These are phyloP conservation scores for Hordeum pubiflorum DNA, from an alignment of 202 grass and related monocot species.

Conservation along the genomic window DNA sequence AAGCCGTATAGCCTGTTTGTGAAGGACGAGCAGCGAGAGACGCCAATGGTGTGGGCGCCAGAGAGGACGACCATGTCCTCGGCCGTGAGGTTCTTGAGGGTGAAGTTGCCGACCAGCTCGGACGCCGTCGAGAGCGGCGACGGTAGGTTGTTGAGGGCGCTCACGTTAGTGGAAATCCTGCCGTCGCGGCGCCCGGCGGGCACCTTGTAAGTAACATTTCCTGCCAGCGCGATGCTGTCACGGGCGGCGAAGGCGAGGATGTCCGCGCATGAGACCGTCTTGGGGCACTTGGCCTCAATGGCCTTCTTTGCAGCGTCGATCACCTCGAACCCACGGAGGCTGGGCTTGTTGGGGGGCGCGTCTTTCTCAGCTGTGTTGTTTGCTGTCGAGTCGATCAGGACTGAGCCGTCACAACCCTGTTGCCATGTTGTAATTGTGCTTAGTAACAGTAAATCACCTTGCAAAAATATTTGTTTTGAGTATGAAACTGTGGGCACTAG, in stretches of 20 bases:
- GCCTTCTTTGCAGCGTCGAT: not conserved
- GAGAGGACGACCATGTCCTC: not conserved
- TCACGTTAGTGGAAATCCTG: not conserved
- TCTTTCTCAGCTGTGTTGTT: not conserved
- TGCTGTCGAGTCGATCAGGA: not conserved
- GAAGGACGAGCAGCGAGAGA: not conserved
- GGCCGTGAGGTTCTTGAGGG: not conserved
- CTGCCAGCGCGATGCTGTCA: not conserved
- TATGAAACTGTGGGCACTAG: not conserved
- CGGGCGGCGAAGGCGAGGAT: not conserved
- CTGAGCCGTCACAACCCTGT: conserved; percentile 38
- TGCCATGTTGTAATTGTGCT: not conserved
- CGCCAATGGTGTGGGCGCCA: not conserved
- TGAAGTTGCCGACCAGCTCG: not conserved
- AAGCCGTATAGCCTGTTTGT: not conserved
- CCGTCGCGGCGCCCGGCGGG: not conserved
- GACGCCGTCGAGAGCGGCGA: not conserved
- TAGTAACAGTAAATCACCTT: not conserved
- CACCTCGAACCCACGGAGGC: not conserved
- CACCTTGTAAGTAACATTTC: not conserved
- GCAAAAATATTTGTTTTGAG: too few species aligned
- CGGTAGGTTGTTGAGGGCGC: not conserved
- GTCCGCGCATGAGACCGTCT: not conserved
- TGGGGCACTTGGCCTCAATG: not conserved
- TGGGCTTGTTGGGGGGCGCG: not conserved